Conservation (phyloP, 257 asterid species). For the Nicotiana tomentosiformis region DNA sequence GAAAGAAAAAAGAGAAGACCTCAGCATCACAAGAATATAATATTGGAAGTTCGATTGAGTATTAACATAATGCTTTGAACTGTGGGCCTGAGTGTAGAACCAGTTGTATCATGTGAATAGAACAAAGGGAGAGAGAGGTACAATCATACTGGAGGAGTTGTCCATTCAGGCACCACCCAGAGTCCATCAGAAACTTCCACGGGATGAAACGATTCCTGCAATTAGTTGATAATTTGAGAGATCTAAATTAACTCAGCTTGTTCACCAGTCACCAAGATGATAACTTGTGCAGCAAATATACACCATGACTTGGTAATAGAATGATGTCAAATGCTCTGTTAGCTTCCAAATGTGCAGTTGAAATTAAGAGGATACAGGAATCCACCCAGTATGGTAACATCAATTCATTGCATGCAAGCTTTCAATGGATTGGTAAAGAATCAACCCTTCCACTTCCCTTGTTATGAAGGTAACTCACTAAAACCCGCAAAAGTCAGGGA, state of each 20-base stretch:
- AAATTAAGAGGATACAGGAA: not conserved
- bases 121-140: conserved; percentile 1
- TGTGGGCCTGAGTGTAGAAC: not conserved
- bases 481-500: not conserved
- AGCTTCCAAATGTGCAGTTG: not conserved
- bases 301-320: not conserved
- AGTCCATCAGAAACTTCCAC: conserved; percentile 68
- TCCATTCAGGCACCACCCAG: conserved; percentile 97
- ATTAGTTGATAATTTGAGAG: conserved; percentile 4
- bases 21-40: not conserved
- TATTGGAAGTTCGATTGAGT: not conserved
- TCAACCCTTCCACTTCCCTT: not conserved
- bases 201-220: conserved; percentile 82
- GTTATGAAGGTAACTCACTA: not conserved
- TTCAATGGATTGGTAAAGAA: not conserved
- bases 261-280: not conserved
- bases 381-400: not conserved
- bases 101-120: not conserved
- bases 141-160: conserved; percentile 65
- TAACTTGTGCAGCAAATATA: not conserved
- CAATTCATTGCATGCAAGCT: not conserved
- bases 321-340: not conserved
- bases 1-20: not conserved
- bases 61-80: not conserved
- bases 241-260: not conserved